Base-by-base conservation (phyloP, 2,329 filamentous ascomycete species). In the Fusarium compactum region DNA sequence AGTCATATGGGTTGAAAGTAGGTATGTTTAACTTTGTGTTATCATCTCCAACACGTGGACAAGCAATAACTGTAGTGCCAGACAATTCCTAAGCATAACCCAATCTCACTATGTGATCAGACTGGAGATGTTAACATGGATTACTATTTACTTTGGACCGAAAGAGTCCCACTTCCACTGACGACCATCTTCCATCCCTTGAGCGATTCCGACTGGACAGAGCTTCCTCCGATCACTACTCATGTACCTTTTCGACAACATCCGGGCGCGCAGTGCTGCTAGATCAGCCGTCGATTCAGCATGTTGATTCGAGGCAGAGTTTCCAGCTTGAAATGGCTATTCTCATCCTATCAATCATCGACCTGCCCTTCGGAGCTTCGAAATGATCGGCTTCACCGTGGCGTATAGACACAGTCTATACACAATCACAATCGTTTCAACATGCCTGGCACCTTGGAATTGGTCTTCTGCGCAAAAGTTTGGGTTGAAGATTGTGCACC, bases 311-410 rank as follows among this genome's bases (percentile, higher is more conserved):
- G 27, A 45, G 24, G 25, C 47, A 66, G 47, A 20, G 12, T 41
- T 29, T n/a, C 22, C 50, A 22, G 47, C 47, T 55, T 66, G 62
- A 66, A 66, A 66, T 11, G n/a, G 11, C 15, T 40, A 25, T 38
- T 24, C 38, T 44, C 22, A 38, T 4, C 24, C 22, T 16, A n/a
- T 48, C 46, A 29, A 16, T 16, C 20, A 32, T 55, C 20, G 22
- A 45, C 24, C 44, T 41, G 38, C 10, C 20, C 29, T 9, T 34
- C n/a, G 18, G 57, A 45, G 29, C 32, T 61, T 54, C 44, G 30
- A 14, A 25, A 60, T 47, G 29, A n/a, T 40, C 47, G 24, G 45
- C 44, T 25, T 20, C 20, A 38, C 55, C 40, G 24, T 32, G 18
- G 18, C 59, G 41, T 24, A 29, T 41, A 24, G 62, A 62, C 62